Percentiles rank a stretch among this genome's conserved stretches.
phyloP scores from a whole-genome alignment of 139 green algal species.

The Asterochloris sp. region DNA sequence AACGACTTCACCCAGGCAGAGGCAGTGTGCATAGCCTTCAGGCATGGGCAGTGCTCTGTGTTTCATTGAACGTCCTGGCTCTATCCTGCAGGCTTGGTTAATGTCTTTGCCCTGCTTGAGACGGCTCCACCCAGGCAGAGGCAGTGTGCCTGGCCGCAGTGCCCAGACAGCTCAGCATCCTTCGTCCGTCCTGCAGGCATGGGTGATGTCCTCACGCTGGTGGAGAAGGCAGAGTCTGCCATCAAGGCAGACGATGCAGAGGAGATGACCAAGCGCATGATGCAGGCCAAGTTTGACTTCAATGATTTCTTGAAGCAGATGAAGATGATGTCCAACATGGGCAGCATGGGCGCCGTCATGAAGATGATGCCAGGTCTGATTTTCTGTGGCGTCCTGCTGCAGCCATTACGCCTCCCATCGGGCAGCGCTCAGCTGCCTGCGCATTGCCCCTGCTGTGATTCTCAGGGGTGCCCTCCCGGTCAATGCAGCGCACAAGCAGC shows the following conservation, averaged over 20 bases:
- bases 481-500: too few species aligned
- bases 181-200: slow-evolving; percentile 49
- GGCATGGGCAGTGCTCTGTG: too few species aligned
- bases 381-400: neutral
- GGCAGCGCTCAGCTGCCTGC: too few species aligned
- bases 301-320: slow-evolving; percentile 98
- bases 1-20: neutral
- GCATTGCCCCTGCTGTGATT: too few species aligned
- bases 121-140: neutral
- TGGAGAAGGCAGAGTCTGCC: slow-evolving; percentile 85
- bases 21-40: neutral
- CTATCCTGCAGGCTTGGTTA: neutral
- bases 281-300: slow-evolving; percentile 97
- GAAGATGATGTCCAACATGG: slow-evolving; percentile 93
- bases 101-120: neutral
- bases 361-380: slow-evolving; percentile 88
- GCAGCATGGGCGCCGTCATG: slow-evolving; percentile 75
- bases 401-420: too few species aligned
- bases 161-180: neutral
- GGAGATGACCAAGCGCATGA: slow-evolving; percentile 66
- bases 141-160: neutral
- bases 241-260: slow-evolving; percentile 87
- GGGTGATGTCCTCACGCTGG: slow-evolving; percentile 95
- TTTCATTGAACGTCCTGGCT: too few species aligned
- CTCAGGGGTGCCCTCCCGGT: too few species aligned